Conservation (phyloP, 192 early-diverging fungal genomes). For the Coemansia sp. region DNA sequence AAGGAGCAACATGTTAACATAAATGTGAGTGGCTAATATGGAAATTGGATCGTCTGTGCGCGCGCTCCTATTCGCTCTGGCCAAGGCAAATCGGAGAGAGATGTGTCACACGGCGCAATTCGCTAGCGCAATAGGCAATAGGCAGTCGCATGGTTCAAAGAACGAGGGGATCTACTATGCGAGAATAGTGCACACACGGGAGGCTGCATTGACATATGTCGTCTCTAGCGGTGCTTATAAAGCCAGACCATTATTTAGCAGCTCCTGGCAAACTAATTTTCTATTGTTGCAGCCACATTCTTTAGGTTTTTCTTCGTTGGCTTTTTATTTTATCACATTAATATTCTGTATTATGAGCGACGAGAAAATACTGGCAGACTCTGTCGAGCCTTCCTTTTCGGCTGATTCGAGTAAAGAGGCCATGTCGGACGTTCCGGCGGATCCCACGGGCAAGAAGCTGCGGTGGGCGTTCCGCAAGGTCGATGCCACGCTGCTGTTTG, state of each 20-base stretch:
- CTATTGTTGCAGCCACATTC: neutral
- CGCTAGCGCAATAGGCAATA: too few species aligned
- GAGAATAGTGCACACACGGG: too few species aligned
- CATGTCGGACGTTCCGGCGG: conserved; percentile 1
- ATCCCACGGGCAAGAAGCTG: conserved; percentile 19
- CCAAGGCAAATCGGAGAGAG: neutral
- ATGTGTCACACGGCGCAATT: neutral
- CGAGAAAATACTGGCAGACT: neutral
- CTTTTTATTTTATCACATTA: neutral
- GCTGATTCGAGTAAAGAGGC: conserved; percentile 12
- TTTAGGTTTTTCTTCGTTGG: neutral
- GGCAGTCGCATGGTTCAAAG: too few species aligned
- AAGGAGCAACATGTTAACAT: neutral
- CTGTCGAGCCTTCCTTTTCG: conserved; percentile 3
- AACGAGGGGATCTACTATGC: too few species aligned
- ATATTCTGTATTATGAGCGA: conserved; percentile 11
- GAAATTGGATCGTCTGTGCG: neutral
- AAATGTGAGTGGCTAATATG: neutral
- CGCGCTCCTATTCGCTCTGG: neutral
- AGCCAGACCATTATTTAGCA: too few species aligned
- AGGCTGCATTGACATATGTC: too few species aligned
- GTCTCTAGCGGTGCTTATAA: too few species aligned
- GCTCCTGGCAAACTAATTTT: too few species aligned
- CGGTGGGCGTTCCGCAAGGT: conserved; percentile 49
- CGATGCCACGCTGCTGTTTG: conserved; percentile 36